Evolutionary conservation across 257 asterid genomes (phyloP), one percentile per base, ranked within the genome.

Genomic region (Nicotiana knightiana): DNA sequence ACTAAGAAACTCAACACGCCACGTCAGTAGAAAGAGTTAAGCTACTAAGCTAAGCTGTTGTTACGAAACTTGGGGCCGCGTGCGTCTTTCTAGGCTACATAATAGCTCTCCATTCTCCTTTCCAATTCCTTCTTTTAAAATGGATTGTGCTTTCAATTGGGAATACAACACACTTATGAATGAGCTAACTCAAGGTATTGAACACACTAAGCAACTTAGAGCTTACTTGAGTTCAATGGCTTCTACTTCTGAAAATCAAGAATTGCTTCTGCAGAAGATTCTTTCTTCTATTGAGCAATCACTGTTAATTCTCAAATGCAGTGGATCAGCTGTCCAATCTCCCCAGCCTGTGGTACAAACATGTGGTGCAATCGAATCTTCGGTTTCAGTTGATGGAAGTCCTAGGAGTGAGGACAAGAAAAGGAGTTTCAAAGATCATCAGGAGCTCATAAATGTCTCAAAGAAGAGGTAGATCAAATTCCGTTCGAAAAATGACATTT

Each of bases 121-220:
- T 35, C 55, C 2, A 1, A 67, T 18, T 3, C 17, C 76, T 2
- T 68, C 16, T 68, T 68, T 70, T 10, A 26, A 81, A 43, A 93
- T 92, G 97, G 97, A 90, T 84, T 79, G 86, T 55, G 83, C 85
- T 79, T 81, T 79, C 1, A 85, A 9, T 18, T 88, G 91, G 89
- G 96, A 90, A 77, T 77, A 89, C 85, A 81, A 81, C 64, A 65
- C 84, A 58, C 85, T 96, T 77, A 87, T 86, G 77, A 86, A 89
- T 76, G 98, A 94, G 81, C 90, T 96, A 21, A 84, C 93, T 35
- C 93, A 89, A 73, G 99, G 98, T 81, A 90, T 91, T 94, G 98
- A 94, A 82, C 85, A 81, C 68, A 93, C 98, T 35, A 88, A 86
- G 88, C 97, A 91, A 87, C 97, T 96, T 5, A 90, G 90, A 43